Evolutionary conservation across 352 stramenopile species (phyloP), one percentile per base, ranked within the genome.

Genomic region (Globisporangium orthogonon): DNA sequence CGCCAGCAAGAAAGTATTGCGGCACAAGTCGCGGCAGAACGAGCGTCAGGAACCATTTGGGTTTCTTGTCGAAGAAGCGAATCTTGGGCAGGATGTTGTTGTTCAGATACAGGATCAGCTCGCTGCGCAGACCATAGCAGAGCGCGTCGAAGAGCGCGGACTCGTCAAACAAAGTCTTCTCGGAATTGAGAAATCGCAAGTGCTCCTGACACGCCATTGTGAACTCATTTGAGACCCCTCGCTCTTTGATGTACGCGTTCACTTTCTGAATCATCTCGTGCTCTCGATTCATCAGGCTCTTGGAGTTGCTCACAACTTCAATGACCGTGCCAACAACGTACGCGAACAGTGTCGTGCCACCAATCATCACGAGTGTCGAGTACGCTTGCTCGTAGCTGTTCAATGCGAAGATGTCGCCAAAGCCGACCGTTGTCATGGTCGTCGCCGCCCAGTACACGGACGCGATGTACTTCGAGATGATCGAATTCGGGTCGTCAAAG

Each of bases 371-470:
- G 15, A 96, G 62, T 17, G 92, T 93, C 29, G 75, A 89, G 54
- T 89, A 91, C 14, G 72, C 56, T 50, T 89, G 76, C 61, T 96
- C 89, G 2, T 67, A 61, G 33, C 72, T 71, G 46, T 90, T 96
- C 7, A 91, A 67, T 0, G 86, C 76, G 23, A 69, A 74, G 15
- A 96, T 83, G 55, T 96, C 85, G 1, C 87, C 86, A 65, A 96
- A 96, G 4, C 87, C 87, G 7, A 95, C 84, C 0, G 86, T 95
- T 18, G 78, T 83, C 80, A 95, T 93, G 1, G 86, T 95, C 18
- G 83, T 91, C 17, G 85, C 81, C 0, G 85, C 84, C 86, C 86
- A 94, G 55, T 94, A 94, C 11, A 94, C 72, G 40, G 77, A 89
- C 14, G 86, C 83, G 45, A 95, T 76, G 66, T 94, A 95, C 52